phyloP scores from a whole-genome alignment of 129 eudicot genomes.

The Glebionis coronaria region DNA sequence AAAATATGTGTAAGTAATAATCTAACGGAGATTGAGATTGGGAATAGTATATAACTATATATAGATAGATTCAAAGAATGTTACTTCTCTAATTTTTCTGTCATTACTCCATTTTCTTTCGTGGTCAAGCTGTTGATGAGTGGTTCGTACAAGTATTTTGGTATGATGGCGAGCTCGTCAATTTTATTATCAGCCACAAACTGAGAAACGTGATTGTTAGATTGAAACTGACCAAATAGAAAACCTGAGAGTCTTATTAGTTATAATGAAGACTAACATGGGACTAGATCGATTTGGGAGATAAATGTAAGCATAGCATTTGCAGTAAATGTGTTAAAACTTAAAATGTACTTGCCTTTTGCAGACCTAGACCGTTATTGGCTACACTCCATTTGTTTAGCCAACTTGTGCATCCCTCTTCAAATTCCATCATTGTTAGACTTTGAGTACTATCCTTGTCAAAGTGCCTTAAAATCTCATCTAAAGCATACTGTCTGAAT shows the following conservation, averaged over 20 bases:
- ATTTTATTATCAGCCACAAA: not conserved
- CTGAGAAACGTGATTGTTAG: not conserved
- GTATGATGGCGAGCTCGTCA: not conserved
- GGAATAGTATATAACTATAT: too few species aligned
- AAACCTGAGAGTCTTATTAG: too few species aligned
- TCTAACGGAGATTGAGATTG: not conserved
- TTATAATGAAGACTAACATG: too few species aligned
- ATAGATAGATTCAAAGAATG: not conserved
- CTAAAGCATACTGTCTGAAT: not conserved
- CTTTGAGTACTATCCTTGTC: not conserved
- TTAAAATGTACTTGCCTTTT: slow-evolving; percentile 11
- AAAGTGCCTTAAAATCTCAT: slow-evolving; percentile 6
- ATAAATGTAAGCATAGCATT: too few species aligned
- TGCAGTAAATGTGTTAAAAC: not conserved
- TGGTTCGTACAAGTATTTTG: not conserved
- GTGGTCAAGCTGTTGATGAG: not conserved
- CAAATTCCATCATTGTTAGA: not conserved
- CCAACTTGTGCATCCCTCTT: slow-evolving; percentile 13
- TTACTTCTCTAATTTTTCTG: not conserved
- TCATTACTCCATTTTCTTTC: not conserved
- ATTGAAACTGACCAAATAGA: too few species aligned
- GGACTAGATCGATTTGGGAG: too few species aligned
- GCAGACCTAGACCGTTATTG: not conserved
- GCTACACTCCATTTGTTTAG: slow-evolving; percentile 9
- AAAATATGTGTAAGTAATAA: not conserved